Evolutionary conservation across 2,329 filamentous ascomycete species (phyloP), one percentile per base, ranked within the genome.

Genomic region (Dactylellina drechsleri): DNA sequence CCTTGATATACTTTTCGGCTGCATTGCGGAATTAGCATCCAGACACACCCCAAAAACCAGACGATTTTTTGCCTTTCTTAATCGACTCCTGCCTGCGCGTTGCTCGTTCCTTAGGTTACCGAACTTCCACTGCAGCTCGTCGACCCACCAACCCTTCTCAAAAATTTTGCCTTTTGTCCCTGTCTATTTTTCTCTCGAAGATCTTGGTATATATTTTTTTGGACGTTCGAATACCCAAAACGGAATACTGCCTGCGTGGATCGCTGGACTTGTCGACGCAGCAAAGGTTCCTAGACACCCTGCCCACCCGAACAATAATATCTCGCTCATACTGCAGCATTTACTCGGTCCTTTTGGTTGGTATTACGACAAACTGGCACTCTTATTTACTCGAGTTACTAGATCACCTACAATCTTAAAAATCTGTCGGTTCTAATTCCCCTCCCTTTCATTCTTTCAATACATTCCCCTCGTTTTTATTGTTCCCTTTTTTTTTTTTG

Each of bases 301-400:
- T 62, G 56, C 62, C 57, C 70, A 49, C 58, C 64, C 31, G 23
- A 28, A 62, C 64, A 52, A 54, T 58, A 75, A 47, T 75, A 75
- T 75, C 71, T 75, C 71, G 64, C 71, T 59, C 71, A 75, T 75
- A 64, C 71, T 67, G 58, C 71, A 75, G 64, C 71, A 67, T 65
- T 68, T 75, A 56, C 40, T 56, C 40, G 56, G 53, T 26, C 5
- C 40, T 26, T 23, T 56, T 52, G 20, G 45, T 26, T 45, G 16
- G 40, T 62, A 57, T 52, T 73, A 62, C 62, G 50, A 45, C 20
- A 10, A 31, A 66, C 66, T 2, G 36, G 23, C 31, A 40, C 20
- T 50, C 20, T 23, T 61, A 49, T 60, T 61, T 73, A 73, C 61
- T 41, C 56, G 61, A 71, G 65, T 56, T 68, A 73, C 67, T 62